Conservation (phyloP, 176 grass and related monocot genomes). For the Tillandsia leiboldiana region DNA sequence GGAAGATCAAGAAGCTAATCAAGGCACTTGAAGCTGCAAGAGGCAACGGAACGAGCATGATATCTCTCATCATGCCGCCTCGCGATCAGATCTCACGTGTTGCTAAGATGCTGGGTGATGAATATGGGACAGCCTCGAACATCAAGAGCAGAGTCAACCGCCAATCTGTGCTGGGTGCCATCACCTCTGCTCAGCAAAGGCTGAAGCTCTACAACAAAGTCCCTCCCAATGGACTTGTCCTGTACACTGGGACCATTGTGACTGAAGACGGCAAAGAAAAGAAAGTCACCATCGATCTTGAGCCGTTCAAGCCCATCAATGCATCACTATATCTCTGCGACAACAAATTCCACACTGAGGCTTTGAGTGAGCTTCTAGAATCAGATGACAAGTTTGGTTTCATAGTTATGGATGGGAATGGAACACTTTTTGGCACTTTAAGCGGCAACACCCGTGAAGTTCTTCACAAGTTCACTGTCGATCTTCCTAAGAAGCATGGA, state of each 20-base stretch:
- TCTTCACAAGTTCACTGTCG: slow-evolving; percentile 32
- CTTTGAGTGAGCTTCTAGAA: slow-evolving; percentile 28
- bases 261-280: slow-evolving; percentile 26
- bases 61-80: slow-evolving; percentile 31
- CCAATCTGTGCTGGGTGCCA: slow-evolving; percentile 26
- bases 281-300: slow-evolving; percentile 27
- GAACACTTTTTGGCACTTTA: slow-evolving; percentile 31
- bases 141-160: slow-evolving; percentile 33
- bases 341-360: slow-evolving; percentile 40
- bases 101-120: slow-evolving; percentile 36
- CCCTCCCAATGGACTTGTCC: slow-evolving; percentile 21
- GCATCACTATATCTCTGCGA: slow-evolving; percentile 36
- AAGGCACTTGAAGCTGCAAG: slow-evolving; percentile 28
- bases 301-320: slow-evolving; percentile 36
- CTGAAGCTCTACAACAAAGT: slow-evolving; percentile 28
- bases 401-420: slow-evolving; percentile 34
- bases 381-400: slow-evolving; percentile 47
- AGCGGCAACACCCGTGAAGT: slow-evolving; percentile 32
- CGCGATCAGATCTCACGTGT: slow-evolving; percentile 36
- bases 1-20: slow-evolving; percentile 33
- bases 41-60: slow-evolving; percentile 43
- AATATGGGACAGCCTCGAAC: slow-evolving; percentile 38
- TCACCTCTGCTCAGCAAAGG: slow-evolving; percentile 28
- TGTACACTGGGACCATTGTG: slow-evolving; percentile 26
- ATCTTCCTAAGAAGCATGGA: slow-evolving; percentile 41